A percentile compares a stretch with the other conserved stretches of the same genome.
Evolutionary conservation across 2,329 filamentous ascomycete species (phyloP).

Genomic region (Fonsecaea pedrosoi): DNA sequence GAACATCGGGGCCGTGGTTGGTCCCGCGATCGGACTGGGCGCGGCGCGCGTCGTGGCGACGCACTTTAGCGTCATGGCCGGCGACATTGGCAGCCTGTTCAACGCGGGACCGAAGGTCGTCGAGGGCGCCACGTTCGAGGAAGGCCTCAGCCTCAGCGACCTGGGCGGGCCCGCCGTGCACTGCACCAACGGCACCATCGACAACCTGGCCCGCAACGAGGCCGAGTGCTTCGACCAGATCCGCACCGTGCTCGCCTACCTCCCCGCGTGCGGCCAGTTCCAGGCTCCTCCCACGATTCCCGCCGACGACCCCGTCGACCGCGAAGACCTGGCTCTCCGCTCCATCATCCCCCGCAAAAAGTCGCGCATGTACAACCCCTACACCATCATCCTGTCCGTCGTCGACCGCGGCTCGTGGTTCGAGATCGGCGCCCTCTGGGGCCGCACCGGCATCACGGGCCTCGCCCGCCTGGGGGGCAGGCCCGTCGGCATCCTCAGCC

Average conservation of each 20-base stretch:
- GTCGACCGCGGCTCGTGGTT: conserved; percentile 66
- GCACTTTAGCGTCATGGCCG: conserved; percentile 71
- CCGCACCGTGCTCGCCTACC: conserved; percentile 61
- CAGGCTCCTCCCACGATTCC: conserved; percentile 60
- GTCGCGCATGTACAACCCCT: conserved; percentile 66
- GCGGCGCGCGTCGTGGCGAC: conserved; percentile 67
- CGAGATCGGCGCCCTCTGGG: conserved; percentile 69
- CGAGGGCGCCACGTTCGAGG: conserved; percentile 68
- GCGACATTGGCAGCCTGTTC: conserved; percentile 66
- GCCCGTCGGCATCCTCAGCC: conserved; percentile 65
- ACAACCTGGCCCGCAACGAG: conserved; percentile 67
- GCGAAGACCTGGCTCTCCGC: conserved; percentile 58
- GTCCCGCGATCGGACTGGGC: conserved; percentile 66
- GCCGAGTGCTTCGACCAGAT: conserved; percentile 68
- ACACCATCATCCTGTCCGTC: conserved; percentile 63
- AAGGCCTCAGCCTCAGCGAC: conserved; percentile 64
- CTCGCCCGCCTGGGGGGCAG: conserved; percentile 64
- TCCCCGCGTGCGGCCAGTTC: conserved; percentile 62
- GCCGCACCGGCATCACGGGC: conserved; percentile 66
- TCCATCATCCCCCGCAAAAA: conserved; percentile 64
- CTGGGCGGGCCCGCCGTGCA: conserved; percentile 67
- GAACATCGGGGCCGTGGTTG: conserved; percentile 68
- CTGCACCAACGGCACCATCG: conserved; percentile 70
- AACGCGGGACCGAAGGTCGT: conserved; percentile 71
- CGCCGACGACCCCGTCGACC: conserved; percentile 57